Conservation (phyloP, 192 early-diverging fungal genomes). For the Dimargaris cristalligena region DNA sequence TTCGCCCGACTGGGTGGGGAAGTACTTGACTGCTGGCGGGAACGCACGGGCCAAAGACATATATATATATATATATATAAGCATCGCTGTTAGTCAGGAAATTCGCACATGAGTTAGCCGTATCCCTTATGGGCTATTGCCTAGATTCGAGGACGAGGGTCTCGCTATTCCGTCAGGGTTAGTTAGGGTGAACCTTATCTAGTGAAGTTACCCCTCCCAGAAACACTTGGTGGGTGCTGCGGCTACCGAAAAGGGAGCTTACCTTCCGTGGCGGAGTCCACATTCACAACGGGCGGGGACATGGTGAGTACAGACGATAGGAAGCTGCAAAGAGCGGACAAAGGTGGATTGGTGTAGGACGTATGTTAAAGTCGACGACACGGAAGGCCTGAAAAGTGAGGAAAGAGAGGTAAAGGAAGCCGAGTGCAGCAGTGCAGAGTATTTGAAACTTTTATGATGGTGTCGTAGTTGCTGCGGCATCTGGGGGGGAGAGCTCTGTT, state of each 20-base stretch:
- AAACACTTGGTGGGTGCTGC: too few species aligned
- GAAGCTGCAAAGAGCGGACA: not conserved
- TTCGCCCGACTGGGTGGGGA: not conserved
- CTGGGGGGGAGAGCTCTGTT: too few species aligned
- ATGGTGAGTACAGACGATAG: not conserved
- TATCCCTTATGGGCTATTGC: too few species aligned
- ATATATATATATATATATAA: not conserved
- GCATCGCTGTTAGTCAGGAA: not conserved
- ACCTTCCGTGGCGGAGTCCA: not conserved
- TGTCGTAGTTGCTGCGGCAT: too few species aligned
- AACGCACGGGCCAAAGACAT: not conserved
- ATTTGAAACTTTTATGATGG: too few species aligned
- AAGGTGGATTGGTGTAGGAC: not conserved
- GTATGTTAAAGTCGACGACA: not conserved
- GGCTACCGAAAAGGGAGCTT: not conserved
- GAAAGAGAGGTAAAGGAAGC: not conserved
- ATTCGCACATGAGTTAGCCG: too few species aligned
- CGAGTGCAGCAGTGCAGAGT: too few species aligned
- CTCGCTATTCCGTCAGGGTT: not conserved
- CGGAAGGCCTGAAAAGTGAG: not conserved
- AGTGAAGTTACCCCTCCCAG: too few species aligned
- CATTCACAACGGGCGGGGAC: not conserved
- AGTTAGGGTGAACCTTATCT: not conserved
- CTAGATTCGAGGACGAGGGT: too few species aligned
- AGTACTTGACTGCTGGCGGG: not conserved